Conservation (phyloP, 345 rosid species). For the Eucalyptus decipiens region DNA sequence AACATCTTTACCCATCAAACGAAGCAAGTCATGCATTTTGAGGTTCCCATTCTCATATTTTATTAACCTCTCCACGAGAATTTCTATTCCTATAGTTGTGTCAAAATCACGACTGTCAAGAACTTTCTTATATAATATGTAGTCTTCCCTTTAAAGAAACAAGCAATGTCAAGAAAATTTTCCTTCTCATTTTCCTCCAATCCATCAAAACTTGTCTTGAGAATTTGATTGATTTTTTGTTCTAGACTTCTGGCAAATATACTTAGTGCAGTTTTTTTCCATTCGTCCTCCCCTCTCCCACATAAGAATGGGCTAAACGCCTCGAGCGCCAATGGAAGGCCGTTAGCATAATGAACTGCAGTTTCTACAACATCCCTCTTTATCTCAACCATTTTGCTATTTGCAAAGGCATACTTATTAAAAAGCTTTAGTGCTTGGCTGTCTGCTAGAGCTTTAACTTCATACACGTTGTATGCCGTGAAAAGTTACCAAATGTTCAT, state of each 20-base stretch:
- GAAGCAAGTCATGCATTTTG: slow-evolving; percentile 12
- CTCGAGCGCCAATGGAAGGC: not conserved
- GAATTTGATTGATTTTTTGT: not conserved
- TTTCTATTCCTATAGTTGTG: not conserved
- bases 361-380: not conserved
- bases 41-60: not conserved
- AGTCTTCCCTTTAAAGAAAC: not conserved
- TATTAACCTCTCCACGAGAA: not conserved
- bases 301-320: slow-evolving; percentile 2
- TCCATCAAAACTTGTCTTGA: not conserved
- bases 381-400: not conserved
- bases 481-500: not conserved
- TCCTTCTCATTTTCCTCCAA: not conserved
- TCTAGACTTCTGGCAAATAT: not conserved
- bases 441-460: not conserved
- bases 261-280: not conserved
- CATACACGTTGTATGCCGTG: not conserved
- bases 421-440: not conserved
- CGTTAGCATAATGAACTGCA: not conserved
- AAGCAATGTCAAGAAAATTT: not conserved
- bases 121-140: not conserved
- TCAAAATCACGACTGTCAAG: not conserved
- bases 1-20: slow-evolving; percentile 5
- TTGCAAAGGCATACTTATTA: not conserved
- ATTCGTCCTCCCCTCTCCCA: not conserved